Evolutionary conservation across 73 alveolate species (phyloP).

Genomic region (Paramecium primaurelia): DNA sequence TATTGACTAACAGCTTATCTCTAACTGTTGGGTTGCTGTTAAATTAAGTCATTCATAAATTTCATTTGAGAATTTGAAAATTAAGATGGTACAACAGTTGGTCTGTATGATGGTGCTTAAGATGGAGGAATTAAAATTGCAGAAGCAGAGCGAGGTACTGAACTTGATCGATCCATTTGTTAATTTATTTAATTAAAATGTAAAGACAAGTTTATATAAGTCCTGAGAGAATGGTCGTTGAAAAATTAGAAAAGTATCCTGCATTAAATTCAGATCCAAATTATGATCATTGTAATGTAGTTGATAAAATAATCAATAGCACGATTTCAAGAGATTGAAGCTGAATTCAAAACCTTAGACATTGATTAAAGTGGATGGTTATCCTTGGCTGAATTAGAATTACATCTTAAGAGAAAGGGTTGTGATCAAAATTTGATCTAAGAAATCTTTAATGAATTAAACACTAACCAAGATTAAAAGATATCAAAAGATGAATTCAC

Average conservation of each 20-base stretch:
- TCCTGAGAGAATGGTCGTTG: neutral
- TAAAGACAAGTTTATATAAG: neutral
- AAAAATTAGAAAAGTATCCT: neutral
- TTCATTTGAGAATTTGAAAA: neutral
- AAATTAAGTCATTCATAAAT: neutral
- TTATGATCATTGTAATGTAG: neutral
- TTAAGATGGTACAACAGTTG: neutral
- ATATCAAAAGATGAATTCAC: neutral
- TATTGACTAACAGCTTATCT: neutral
- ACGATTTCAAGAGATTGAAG: neutral
- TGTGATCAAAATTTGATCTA: neutral
- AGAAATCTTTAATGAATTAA: neutral
- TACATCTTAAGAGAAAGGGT: neutral
- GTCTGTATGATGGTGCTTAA: neutral
- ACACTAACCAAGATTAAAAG: neutral
- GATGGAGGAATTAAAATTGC: neutral
- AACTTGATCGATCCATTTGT: neutral
- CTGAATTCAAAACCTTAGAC: neutral
- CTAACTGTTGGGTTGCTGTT: neutral
- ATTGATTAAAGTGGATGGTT: constrained; percentile 1
- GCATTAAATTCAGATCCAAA: neutral
- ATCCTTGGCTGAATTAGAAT: neutral
- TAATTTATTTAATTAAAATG: neutral
- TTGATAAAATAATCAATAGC: neutral
- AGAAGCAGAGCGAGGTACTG: neutral